phyloP scores from a whole-genome alignment of 768 basidiomycete genomes.

The Podaxis sp. region DNA sequence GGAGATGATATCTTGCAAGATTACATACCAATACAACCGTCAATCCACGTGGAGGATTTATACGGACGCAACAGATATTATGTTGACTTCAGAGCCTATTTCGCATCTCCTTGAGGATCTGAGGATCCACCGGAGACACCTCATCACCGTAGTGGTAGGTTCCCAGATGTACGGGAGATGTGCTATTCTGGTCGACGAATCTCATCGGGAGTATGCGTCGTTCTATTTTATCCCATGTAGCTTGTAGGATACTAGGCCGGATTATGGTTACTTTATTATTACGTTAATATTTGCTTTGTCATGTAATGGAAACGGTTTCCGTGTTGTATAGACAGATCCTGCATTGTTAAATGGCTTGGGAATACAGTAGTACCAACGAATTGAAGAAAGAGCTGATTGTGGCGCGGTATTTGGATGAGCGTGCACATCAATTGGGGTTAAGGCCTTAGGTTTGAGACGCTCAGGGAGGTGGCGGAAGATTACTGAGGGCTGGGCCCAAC shows the following conservation, averaged over 20 bases:
- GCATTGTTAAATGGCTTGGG: constrained; percentile 33
- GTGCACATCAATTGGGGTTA: constrained; percentile 57
- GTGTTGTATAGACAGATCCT: constrained; percentile 40
- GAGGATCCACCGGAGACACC: neutral
- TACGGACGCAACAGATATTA: neutral
- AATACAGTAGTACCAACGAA: constrained; percentile 20
- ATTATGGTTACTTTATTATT: neutral
- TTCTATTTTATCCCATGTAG: neutral
- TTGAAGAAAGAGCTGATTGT: constrained; percentile 53
- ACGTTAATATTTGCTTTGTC: neutral
- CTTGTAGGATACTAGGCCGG: neutral
- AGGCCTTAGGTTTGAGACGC: constrained; percentile 54
- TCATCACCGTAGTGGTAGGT: neutral
- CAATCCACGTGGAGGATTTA: neutral
- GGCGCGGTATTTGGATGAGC: constrained; percentile 63
- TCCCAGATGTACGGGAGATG: neutral
- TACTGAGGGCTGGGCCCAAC: constrained; percentile 35
- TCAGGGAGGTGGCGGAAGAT: constrained; percentile 60
- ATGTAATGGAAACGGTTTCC: constrained; percentile 39
- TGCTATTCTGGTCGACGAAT: neutral
- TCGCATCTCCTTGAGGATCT: neutral
- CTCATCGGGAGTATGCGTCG: neutral
- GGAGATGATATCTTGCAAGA: neutral
- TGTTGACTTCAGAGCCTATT: neutral
- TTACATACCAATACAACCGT: neutral